These are phyloP conservation scores for Cadophora sp. DNA, from an alignment of 2,329 filamentous ascomycete species.

Conservation along the genomic window DNA sequence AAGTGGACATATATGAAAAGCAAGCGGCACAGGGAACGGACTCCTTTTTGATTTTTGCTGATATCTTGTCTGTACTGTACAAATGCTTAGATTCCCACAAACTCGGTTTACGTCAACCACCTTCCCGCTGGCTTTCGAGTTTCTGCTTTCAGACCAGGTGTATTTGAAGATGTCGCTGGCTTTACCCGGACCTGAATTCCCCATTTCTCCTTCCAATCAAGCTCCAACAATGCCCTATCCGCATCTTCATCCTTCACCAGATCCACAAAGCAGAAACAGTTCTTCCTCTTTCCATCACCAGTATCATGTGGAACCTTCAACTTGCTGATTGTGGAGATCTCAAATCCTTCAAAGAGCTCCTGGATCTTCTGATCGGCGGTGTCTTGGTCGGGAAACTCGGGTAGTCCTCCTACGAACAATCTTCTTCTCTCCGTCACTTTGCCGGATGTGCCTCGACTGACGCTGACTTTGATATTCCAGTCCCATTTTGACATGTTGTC, in stretches of 20 bases:
- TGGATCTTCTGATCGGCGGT: slow-evolving; percentile 54
- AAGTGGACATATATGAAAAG: not conserved
- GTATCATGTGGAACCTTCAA: slow-evolving; percentile 62
- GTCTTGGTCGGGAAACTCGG: slow-evolving; percentile 55
- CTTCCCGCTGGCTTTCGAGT: not conserved
- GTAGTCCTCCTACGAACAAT: slow-evolving; percentile 58
- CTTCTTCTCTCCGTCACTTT: slow-evolving; percentile 47
- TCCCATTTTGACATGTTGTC: slow-evolving; percentile 34
- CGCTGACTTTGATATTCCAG: slow-evolving; percentile 34
- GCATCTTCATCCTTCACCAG: slow-evolving; percentile 62
- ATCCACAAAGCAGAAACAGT: slow-evolving; percentile 71
- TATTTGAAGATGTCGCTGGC: slow-evolving; percentile 16
- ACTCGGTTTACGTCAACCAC: not conserved
- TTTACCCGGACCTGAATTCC: slow-evolving; percentile 37
- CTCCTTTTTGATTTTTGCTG: not conserved
- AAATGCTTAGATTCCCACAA: not conserved
- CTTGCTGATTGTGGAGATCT: slow-evolving; percentile 47
- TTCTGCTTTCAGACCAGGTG: not conserved
- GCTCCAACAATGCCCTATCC: slow-evolving; percentile 54
- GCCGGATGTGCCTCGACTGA: slow-evolving; percentile 28
- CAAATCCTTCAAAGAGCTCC: slow-evolving; percentile 54
- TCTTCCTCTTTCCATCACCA: slow-evolving; percentile 53
- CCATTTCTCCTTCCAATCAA: slow-evolving; percentile 43
- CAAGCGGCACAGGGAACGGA: not conserved
- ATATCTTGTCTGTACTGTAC: not conserved